Evolutionary conservation across 78 protist genomes (phyloP).

Genomic region (Dictyostelium discoideum): DNA sequence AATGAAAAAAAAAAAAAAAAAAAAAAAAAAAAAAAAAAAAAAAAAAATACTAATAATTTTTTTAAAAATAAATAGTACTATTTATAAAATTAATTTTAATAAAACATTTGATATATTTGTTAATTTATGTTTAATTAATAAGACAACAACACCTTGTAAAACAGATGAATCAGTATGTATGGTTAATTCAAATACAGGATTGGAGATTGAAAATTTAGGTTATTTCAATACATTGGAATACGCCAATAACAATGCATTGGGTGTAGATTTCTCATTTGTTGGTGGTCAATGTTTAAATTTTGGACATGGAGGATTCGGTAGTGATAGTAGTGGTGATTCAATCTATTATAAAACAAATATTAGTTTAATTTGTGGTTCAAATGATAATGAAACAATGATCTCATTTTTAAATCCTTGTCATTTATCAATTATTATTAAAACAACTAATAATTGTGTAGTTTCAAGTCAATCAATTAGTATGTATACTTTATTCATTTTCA

Average conservation of each 20-base stretch:
- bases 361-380: conserved; percentile 14
- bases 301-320: not conserved
- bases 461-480: not conserved
- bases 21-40: not conserved
- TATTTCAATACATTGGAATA: not conserved
- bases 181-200: not conserved
- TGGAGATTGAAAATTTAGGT: not conserved
- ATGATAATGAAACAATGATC: not conserved
- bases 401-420: not conserved
- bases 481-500: not conserved
- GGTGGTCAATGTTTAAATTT: not conserved
- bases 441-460: not conserved
- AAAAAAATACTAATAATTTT: not conserved
- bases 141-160: not conserved
- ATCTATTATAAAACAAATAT: not conserved
- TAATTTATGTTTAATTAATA: not conserved
- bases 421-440: not conserved
- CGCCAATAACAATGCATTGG: not conserved
- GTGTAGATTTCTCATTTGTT: not conserved
- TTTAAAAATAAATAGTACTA: not conserved
- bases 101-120: not conserved
- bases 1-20: not conserved
- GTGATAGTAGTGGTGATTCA: not conserved
- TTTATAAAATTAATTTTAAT: not conserved
- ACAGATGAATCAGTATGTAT: not conserved